A percentile compares a stretch with the other conserved stretches of the same genome.
Conservation (phyloP, 805 yeast species). For the Candida ipomoeae region DNA sequence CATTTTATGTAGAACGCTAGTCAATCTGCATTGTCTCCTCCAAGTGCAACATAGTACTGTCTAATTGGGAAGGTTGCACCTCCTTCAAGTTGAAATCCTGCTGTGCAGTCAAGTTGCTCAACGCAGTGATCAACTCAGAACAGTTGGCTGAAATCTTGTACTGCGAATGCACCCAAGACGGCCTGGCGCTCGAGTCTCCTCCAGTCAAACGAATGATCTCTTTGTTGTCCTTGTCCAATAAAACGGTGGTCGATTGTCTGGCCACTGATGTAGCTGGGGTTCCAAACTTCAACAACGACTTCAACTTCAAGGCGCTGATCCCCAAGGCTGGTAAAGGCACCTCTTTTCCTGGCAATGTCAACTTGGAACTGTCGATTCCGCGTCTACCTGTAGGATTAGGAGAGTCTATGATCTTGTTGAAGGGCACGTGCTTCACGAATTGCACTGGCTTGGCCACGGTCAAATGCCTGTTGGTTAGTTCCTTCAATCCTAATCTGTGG, state of each 20-base stretch:
- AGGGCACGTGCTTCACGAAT: slow-evolving; percentile 69
- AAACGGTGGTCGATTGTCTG: slow-evolving; percentile 75
- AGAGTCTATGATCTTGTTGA: slow-evolving; percentile 56
- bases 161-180: slow-evolving; percentile 86
- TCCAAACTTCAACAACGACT: slow-evolving; percentile 51
- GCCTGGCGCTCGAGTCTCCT: slow-evolving; percentile 60
- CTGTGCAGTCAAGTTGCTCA: slow-evolving; percentile 58
- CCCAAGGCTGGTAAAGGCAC: slow-evolving; percentile 73
- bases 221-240: slow-evolving; percentile 43
- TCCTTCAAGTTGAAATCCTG: slow-evolving; percentile 67
- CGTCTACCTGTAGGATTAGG: slow-evolving; percentile 64
- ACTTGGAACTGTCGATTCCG: slow-evolving; percentile 64
- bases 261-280: slow-evolving; percentile 56
- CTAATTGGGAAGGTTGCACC: slow-evolving; percentile 18
- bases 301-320: slow-evolving; percentile 63
- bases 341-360: slow-evolving; percentile 68
- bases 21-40: slow-evolving; percentile 22
- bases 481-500: slow-evolving; percentile 72
- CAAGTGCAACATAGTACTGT: slow-evolving; percentile 14
- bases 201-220: slow-evolving; percentile 81
- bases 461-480: slow-evolving; percentile 74
- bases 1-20: slow-evolving; percentile 1
- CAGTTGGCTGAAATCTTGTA: slow-evolving; percentile 54
- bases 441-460: slow-evolving; percentile 71
- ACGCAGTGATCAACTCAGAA: slow-evolving; percentile 45